Conservation (phyloP, 1,284 basidiomycete species). For the Moesziomyces antarcticus region DNA sequence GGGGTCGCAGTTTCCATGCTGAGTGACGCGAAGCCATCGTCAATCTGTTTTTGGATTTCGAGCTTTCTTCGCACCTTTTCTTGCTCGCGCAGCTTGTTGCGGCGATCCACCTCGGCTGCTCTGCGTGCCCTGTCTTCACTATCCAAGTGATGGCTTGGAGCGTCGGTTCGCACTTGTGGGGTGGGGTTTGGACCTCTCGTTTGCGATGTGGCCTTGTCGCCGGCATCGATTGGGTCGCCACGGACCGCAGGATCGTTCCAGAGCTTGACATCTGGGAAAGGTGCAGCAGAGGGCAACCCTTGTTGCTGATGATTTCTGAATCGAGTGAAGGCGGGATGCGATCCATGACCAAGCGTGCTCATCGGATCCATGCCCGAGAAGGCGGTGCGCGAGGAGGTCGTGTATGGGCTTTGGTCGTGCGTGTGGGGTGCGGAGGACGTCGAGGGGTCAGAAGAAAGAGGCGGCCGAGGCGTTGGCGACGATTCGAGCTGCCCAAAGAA, state of each 20-base stretch:
- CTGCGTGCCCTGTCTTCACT: slow-evolving; percentile 16
- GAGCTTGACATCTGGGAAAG: background rate
- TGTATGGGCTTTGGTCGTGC: background rate
- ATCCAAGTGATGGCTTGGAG: background rate
- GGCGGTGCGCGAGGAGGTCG: slow-evolving; percentile 2
- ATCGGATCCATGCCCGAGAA: slow-evolving; percentile 29
- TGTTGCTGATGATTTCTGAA: background rate
- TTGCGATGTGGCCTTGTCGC: background rate
- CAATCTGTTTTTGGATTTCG: slow-evolving; percentile 25
- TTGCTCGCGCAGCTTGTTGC: slow-evolving; percentile 25
- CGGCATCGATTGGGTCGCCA: background rate
- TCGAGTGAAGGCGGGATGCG: slow-evolving; percentile 8
- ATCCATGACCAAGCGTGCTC: slow-evolving; percentile 28
- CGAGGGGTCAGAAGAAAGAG: no score
- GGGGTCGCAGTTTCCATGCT: slow-evolving; percentile 15
- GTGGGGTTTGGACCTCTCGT: no score
- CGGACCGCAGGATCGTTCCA: background rate
- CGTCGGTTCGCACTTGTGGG: background rate
- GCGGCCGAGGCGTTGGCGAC: background rate
- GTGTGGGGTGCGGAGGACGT: background rate
- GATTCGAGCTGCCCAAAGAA: slow-evolving; percentile 5
- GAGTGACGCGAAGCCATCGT: slow-evolving; percentile 23
- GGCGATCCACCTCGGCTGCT: slow-evolving; percentile 28
- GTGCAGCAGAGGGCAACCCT: background rate
- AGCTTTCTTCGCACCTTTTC: slow-evolving; percentile 19